Base-by-base conservation (phyloP, 2,329 filamentous ascomycete species). In the Botrytis squamosa region DNA sequence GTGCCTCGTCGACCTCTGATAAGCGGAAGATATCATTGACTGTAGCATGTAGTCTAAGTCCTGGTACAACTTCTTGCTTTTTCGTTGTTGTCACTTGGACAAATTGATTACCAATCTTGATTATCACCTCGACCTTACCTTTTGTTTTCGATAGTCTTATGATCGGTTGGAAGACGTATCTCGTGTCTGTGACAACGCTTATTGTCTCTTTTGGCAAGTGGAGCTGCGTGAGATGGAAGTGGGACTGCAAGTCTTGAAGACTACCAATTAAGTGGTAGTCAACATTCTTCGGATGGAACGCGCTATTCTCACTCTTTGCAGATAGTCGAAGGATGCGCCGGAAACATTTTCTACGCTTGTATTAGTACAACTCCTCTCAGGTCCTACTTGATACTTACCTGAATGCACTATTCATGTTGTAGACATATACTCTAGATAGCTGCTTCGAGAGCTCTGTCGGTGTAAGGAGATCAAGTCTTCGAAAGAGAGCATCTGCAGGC, bases 351-450 rank as follows among this genome's bases (percentile, higher is more conserved):
- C 86, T 87, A 88, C 20, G 29, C 40, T 36, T 40, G n/a, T 63
- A 18, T 71, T n/a, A 73, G 72, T n/a, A 59, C 22, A n/a, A 33
- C 22, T 33, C 9, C 40, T 40, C 40, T n/a, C 20, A 4, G 18
- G 8, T 22, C 18, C 14, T 42, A 6, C 9, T 33, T 77, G 90
- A 86, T 76, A 86, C 91, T 83, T 89, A 90, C 78, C 86, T 86
- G 80, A 91, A 92, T 18, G 89, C 87, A 78, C 88, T 91, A 78
- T 92, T 92, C 90, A 92, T 92, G 79, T 92, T 92, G 81, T 92
- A 92, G 25, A 92, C 85, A 76, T 92, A 92, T 59, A 91, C 85
- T 55, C 89, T 85, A 1, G 87, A 84, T 6, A 92, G 82, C 74
- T 90, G 88, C 70, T 85, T 85, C 2, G 87, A 85, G 63, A 92